Percentiles rank a stretch among this genome's conserved stretches.
phyloP scores from a whole-genome alignment of 108 stramenopile species.

The Epithemia pelagica region DNA sequence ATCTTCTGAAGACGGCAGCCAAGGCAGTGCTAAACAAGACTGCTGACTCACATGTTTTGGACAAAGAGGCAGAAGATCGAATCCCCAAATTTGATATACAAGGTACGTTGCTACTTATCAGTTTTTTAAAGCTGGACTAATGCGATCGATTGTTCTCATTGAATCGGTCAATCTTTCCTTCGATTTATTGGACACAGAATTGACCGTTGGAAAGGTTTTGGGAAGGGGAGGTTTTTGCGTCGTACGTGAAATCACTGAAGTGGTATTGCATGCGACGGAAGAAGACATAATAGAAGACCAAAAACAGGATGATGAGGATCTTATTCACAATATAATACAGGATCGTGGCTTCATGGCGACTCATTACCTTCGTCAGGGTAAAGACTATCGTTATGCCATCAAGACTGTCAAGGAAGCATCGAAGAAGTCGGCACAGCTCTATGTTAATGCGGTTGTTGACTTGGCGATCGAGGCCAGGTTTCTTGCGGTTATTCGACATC shows the following conservation, averaged over 20 bases:
- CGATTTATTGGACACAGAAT: no score
- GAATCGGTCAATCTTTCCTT: no score
- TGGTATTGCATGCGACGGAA: conserved; percentile 17
- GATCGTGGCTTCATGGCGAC: conserved; percentile 70
- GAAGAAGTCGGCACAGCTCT: conserved; percentile 45
- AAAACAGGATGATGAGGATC: conserved; percentile 52
- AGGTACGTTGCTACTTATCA: conserved; percentile 37
- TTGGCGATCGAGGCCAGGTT: conserved; percentile 75
- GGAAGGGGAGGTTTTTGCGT: conserved; percentile 81
- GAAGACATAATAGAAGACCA: background rate
- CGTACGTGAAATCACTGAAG: conserved; percentile 56
- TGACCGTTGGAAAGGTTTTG: conserved; percentile 59
- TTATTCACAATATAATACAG: conserved; percentile 59
- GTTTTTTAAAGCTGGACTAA: no score
- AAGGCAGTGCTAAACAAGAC: conserved; percentile 47
- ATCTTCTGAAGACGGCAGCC: conserved; percentile 41
- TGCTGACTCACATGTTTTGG: conserved; percentile 40
- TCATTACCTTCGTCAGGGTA: conserved; percentile 64
- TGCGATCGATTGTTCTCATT: no score
- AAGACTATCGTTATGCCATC: conserved; percentile 80
- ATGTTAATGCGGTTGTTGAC: conserved; percentile 71
- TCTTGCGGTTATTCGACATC: conserved; percentile 71
- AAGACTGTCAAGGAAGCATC: conserved; percentile 62
- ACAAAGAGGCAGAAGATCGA: conserved; percentile 43
- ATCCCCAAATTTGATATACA: conserved; percentile 56